Evolutionary conservation across 2,329 filamentous ascomycete genomes (phyloP).

Genomic region (Neoscytalidium dimidiatum): DNA sequence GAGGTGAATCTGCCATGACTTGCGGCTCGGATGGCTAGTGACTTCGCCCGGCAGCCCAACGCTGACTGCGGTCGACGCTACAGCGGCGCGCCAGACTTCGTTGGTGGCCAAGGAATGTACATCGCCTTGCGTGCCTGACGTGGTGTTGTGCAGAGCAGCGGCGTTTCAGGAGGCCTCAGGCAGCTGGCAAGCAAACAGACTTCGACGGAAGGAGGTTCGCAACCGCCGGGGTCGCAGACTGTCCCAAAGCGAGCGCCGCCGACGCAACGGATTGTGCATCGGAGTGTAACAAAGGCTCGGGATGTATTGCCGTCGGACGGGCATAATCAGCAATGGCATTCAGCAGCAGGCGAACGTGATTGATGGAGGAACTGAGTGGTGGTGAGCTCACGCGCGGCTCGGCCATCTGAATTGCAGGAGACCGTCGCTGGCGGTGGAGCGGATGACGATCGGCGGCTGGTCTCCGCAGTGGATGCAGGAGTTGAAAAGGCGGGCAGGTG

Average conservation of each 20-base stretch:
- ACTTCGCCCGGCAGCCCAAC: neutral
- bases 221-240: neutral
- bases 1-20: neutral
- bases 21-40: neutral
- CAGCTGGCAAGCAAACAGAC: too few species aligned
- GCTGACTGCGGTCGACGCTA: neutral
- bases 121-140: neutral
- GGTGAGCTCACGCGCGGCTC: neutral
- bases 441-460: slow-evolving; percentile 10
- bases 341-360: neutral
- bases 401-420: slow-evolving; percentile 5
- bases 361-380: slow-evolving; percentile 10
- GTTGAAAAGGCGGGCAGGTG: neutral
- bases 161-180: slow-evolving; percentile 6
- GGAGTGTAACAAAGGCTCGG: neutral
- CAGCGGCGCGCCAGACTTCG: neutral
- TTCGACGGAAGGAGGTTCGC: neutral
- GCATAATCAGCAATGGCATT: neutral
- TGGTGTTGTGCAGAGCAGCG: neutral
- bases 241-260: neutral
- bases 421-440: neutral
- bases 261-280: neutral
- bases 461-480: neutral
- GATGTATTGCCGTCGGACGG: neutral
- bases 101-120: neutral